Evolutionary conservation across 1,284 basidiomycete genomes (phyloP), one percentile per base, ranked within the genome.

Genomic region (Hemileia vastatrix): DNA sequence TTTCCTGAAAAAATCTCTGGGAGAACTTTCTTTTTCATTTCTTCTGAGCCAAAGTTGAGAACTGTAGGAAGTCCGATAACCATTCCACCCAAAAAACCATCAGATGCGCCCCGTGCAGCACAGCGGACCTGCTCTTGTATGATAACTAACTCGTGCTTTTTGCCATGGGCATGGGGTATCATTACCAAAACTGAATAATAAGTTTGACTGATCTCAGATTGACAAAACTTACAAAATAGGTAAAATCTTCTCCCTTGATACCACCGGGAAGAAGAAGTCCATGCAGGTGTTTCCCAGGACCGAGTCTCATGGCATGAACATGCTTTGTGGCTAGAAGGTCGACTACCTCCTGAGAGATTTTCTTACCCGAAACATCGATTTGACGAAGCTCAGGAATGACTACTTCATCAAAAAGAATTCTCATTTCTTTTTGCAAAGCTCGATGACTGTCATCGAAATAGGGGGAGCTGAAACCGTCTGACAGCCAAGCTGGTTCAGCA

Each of bases 261-360:
- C 87, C 93, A 65, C 83, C 83, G 81, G 92, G 87, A 13, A 96
- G 80, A 27, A 81, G 83, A 27, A 84, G 81, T 2, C 91, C 92
- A 72, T 88, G 80, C 36, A 97, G 79, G 72, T 95, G 91, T 71
- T 81, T 81, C n/a, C 80, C 81, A 3, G 82, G 82, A 19, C 93
- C 93, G 76, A 96, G 79, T 54, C 90, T 84, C 91, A 95, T 95
- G 2, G 89, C 87, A 73, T 89, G 85, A 61, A 93, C 70, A 67
- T 90, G 83, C 31, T 67, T 63, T 44, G 57, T 63, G 18, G 76
- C 77, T 73, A 77, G 75, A 58, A 68, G 67, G 59, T 76, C 68
- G 32, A 77, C 66, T 21, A 77, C 68, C 58, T 74, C 76, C 53
- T 71, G 66, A 13, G 71, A 69, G 13, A 75, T 72, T 24, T 71